These are phyloP conservation scores for Volvox reticuliferus DNA, from an alignment of 139 green algal genomes.

Conservation along the genomic window DNA sequence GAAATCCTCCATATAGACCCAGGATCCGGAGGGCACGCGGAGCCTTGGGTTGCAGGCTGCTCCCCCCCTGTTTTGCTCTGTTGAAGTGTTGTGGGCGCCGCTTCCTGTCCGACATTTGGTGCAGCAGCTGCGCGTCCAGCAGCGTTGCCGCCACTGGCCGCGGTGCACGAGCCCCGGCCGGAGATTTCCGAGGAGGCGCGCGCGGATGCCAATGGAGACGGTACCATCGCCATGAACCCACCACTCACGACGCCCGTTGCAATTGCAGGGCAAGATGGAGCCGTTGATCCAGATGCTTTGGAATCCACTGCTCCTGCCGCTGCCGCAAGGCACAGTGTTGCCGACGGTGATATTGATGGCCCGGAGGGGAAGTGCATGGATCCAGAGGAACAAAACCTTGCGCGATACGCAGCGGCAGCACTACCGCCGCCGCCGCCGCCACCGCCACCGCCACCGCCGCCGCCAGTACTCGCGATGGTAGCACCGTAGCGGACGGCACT, in stretches of 20 bases:
- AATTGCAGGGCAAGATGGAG: not conserved
- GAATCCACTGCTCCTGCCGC: not conserved
- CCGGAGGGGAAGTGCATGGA: no score
- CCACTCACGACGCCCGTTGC: not conserved
- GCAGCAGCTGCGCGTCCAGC: not conserved
- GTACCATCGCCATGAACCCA: not conserved
- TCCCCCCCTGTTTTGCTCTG: no score
- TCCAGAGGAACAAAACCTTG: not conserved
- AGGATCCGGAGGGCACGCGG: no score
- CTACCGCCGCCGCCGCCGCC: not conserved
- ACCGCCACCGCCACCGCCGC: not conserved
- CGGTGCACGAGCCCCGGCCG: not conserved
- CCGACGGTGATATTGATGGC: not conserved
- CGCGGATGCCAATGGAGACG: not conserved
- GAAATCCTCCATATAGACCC: no score
- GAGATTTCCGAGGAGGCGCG: not conserved
- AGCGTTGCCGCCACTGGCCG: not conserved
- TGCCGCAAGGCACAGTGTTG: not conserved
- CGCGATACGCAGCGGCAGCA: no score
- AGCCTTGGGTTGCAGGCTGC: no score
- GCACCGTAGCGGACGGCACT: not conserved
- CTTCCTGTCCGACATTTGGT: no score
- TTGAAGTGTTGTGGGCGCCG: no score
- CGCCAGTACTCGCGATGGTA: not conserved
- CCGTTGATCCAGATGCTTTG: no score